Conservation (phyloP, 1,139 yeast genomes). For the Hyphopichia wangnamkhiaoensis region DNA sequence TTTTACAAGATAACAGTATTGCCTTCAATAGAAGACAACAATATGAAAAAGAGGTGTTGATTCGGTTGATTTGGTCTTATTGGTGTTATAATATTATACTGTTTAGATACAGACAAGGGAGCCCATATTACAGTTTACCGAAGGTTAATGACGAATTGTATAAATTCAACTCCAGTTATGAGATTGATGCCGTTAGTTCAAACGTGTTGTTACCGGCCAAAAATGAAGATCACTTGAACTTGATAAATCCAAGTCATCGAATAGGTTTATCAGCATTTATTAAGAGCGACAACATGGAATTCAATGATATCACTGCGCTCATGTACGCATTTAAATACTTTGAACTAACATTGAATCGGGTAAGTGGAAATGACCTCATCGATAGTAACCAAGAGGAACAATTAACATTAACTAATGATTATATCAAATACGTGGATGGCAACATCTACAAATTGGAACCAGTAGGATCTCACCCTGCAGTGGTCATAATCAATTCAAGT, state of each 20-base stretch:
- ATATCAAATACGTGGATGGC: conserved; percentile 7
- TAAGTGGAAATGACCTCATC: conserved; percentile 19
- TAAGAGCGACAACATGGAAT: conserved; percentile 4
- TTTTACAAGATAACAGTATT: conserved; percentile 12
- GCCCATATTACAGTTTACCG: conserved; percentile 31
- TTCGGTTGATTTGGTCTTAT: conserved; percentile 45
- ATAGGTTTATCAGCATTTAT: conserved; percentile 12
- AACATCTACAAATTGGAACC: conserved; percentile 4
- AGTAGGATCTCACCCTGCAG: neutral
- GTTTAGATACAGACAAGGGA: conserved; percentile 38
- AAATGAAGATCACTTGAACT: conserved; percentile 10
- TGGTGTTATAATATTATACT: conserved; percentile 34
- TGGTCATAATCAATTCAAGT: conserved; percentile 30
- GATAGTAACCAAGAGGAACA: conserved; percentile 1
- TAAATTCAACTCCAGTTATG: conserved; percentile 13
- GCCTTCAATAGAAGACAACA: conserved; percentile 31
- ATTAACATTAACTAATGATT: conserved; percentile 5
- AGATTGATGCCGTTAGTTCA: conserved; percentile 13
- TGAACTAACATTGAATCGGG: conserved; percentile 28
- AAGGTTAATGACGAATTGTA: conserved; percentile 10
- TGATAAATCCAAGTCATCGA: conserved; percentile 10
- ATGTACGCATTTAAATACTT: conserved; percentile 25
- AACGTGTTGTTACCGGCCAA: conserved; percentile 17
- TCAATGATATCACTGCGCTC: conserved; percentile 17
- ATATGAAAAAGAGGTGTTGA: conserved; percentile 34